These are phyloP conservation scores for Volvox reticuliferus DNA, from an alignment of 139 green algal species.

Conservation along the genomic window DNA sequence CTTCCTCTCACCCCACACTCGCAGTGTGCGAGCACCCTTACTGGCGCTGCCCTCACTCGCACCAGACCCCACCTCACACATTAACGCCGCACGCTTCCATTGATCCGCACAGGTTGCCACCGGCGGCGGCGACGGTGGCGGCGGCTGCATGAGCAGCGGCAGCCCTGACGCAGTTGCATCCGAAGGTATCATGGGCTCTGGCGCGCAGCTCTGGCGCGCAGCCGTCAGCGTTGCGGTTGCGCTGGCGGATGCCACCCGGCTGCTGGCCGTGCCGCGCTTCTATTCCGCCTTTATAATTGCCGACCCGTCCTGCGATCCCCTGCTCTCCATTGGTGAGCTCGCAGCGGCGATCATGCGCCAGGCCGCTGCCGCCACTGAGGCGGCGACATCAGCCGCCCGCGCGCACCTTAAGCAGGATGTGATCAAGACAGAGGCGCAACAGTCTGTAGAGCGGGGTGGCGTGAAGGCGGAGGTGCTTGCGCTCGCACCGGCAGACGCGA, in stretches of 20 bases:
- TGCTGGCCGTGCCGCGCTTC: neutral
- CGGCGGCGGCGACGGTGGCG: neutral
- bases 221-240: neutral
- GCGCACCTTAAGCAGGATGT: neutral
- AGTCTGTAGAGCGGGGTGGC: neutral
- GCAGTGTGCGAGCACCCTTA: too few relatives aligned
- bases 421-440: neutral
- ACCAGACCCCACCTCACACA: neutral
- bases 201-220: neutral
- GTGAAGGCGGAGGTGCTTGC: neutral
- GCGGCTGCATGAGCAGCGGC: neutral
- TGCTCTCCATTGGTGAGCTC: slow-evolving; percentile 26
- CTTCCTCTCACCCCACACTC: too few relatives aligned
- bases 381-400: neutral
- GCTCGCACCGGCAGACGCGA: neutral
- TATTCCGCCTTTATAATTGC: neutral
- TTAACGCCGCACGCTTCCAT: neutral
- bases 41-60: too few relatives aligned
- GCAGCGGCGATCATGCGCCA: slow-evolving; percentile 4
- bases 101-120: neutral
- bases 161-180: neutral
- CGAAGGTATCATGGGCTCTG: too few relatives aligned
- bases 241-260: slow-evolving; percentile 5
- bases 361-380: neutral
- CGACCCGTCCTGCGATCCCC: slow-evolving; percentile 12